A percentile compares a stretch with the other conserved stretches of the same genome.
Conservation (phyloP, 306 rosid species). For the Oemleria cerasiformis region DNA sequence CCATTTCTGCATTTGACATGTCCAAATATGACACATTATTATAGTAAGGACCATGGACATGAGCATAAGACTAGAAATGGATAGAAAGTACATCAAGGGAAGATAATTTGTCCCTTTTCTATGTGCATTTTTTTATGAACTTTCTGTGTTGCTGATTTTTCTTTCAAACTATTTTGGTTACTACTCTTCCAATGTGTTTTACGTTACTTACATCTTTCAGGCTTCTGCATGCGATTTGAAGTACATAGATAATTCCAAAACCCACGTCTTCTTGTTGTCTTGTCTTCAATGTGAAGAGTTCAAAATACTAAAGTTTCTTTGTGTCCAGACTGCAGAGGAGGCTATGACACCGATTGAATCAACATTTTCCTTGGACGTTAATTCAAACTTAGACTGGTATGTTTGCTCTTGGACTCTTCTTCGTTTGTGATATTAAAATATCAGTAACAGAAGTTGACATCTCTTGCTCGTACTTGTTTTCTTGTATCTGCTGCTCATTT, state of each 20-base stretch:
- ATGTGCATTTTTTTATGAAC: background rate
- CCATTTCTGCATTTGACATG: background rate
- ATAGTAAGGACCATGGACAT: background rate
- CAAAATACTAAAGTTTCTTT: slow-evolving; percentile 16
- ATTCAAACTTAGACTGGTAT: slow-evolving; percentile 54
- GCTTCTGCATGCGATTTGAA: slow-evolving; percentile 13
- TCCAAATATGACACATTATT: background rate
- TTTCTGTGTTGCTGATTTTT: background rate
- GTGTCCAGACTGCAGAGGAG: slow-evolving; percentile 66
- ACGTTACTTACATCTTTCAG: slow-evolving; percentile 14
- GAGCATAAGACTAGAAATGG: background rate
- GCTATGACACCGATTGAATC: slow-evolving; percentile 65
- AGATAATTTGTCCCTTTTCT: background rate
- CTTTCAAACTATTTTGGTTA: background rate
- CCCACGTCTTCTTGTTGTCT: slow-evolving; percentile 12
- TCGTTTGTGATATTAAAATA: background rate
- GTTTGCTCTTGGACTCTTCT: slow-evolving; percentile 10
- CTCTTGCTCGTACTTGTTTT: background rate
- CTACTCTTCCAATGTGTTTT: background rate
- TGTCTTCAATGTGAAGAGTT: slow-evolving; percentile 23
- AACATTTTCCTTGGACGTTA: slow-evolving; percentile 55
- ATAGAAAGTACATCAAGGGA: no score
- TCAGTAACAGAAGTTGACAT: slow-evolving; percentile 2
- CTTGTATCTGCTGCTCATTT: slow-evolving; percentile 1
- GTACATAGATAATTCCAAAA: slow-evolving; percentile 7